Percentiles rank a stretch among this genome's conserved stretches.
phyloP scores from a whole-genome alignment of 192 early-diverging fungal species.

The Coemansia sp. region DNA sequence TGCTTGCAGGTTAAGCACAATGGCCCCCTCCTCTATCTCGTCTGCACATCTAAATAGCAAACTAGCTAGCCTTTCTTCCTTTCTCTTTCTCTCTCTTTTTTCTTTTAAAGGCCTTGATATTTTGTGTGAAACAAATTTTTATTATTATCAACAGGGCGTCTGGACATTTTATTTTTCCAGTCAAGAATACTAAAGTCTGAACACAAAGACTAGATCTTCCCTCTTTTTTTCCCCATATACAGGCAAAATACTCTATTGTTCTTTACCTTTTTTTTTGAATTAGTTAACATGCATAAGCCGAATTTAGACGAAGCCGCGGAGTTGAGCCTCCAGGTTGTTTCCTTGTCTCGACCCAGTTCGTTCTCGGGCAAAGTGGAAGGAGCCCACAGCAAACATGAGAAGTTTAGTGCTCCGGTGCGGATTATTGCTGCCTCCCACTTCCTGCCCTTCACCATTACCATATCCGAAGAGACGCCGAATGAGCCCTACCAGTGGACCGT shows the following conservation, averaged over 20 bases:
- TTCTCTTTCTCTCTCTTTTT: background rate
- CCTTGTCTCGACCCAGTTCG: constrained; percentile 36
- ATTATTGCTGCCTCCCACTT: constrained; percentile 55
- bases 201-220: background rate
- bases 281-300: constrained; percentile 19
- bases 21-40: background rate
- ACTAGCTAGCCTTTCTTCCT: background rate
- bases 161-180: too few relatives aligned
- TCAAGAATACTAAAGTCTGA: too few relatives aligned
- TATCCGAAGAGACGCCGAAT: constrained; percentile 34
- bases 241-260: background rate
- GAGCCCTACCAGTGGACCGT: constrained; percentile 58
- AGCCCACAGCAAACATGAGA: constrained; percentile 15
- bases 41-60: background rate
- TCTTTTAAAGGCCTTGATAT: too few relatives aligned
- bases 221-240: background rate
- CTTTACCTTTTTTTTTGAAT: background rate
- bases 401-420: constrained; percentile 33
- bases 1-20: constrained; percentile 8
- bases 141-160: too few relatives aligned
- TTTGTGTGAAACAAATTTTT: too few relatives aligned
- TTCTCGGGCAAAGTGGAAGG: constrained; percentile 29
- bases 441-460: constrained; percentile 42
- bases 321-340: constrained; percentile 36
- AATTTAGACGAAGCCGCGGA: constrained; percentile 37